Conservation (phyloP, 768 basidiomycete genomes). For the Rhizopogon rudus region DNA sequence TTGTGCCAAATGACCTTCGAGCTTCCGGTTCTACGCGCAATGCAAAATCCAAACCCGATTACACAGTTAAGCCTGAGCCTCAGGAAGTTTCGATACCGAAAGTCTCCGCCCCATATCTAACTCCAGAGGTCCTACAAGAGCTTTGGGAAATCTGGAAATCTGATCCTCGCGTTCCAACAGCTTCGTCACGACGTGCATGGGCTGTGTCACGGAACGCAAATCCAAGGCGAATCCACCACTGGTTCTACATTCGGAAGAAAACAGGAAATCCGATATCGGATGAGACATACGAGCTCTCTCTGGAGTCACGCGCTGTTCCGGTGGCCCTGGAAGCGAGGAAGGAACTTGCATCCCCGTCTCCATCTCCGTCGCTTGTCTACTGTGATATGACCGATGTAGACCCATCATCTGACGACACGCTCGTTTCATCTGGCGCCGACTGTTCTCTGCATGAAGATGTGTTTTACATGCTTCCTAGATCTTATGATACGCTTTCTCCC, state of each 20-base stretch:
- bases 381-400: slow-evolving; percentile 1
- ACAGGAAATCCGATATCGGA: slow-evolving; percentile 11
- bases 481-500: neutral
- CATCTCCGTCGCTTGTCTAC: neutral
- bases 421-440: slow-evolving; percentile 4
- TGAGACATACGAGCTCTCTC: slow-evolving; percentile 18
- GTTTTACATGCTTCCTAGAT: neutral
- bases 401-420: slow-evolving; percentile 20
- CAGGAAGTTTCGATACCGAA: neutral
- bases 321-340: slow-evolving; percentile 7
- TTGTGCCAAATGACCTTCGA: no score
- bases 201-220: slow-evolving; percentile 16
- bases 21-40: no score
- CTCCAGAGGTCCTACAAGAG: slow-evolving; percentile 11
- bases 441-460: no score
- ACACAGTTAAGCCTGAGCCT: neutral
- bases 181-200: slow-evolving; percentile 21
- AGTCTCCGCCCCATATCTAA: neutral
- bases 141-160: slow-evolving; percentile 26
- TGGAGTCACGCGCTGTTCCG: neutral
- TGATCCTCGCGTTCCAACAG: slow-evolving; percentile 23
- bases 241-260: slow-evolving; percentile 26
- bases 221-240: slow-evolving; percentile 14
- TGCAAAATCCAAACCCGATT: no score
- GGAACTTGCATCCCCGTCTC: neutral